These are phyloP conservation scores for Trichocomaceae sp. DNA, from an alignment of 2,329 filamentous ascomycete genomes.

Conservation along the genomic window DNA sequence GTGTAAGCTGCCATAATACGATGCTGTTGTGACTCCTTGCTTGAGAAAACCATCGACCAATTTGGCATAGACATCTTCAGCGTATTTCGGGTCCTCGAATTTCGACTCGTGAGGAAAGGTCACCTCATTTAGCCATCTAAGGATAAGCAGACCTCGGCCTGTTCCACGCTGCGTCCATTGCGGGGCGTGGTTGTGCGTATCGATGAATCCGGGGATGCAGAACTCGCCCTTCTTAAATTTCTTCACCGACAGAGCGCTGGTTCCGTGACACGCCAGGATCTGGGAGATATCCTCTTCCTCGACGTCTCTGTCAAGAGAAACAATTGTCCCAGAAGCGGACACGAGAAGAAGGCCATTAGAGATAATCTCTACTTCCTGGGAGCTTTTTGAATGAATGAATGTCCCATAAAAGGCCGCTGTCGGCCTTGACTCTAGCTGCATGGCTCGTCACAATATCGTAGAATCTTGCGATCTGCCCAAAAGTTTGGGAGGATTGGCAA, in stretches of 20 bases:
- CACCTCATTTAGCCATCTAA: constrained; percentile 53
- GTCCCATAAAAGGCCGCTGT: constrained; percentile 25
- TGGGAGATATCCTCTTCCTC: constrained; percentile 16
- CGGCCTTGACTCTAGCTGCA: not conserved
- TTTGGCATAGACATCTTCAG: constrained; percentile 41
- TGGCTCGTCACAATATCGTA: not conserved
- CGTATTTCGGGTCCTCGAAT: constrained; percentile 48
- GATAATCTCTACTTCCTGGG: constrained; percentile 23
- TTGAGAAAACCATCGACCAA: constrained; percentile 50
- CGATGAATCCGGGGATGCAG: constrained; percentile 40
- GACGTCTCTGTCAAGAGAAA: constrained; percentile 20
- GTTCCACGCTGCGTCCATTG: constrained; percentile 44
- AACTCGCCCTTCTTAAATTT: constrained; percentile 23
- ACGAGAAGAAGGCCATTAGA: constrained; percentile 26
- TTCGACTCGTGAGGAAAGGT: constrained; percentile 56
- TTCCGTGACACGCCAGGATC: constrained; percentile 20
- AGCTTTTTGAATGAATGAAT: constrained; percentile 23
- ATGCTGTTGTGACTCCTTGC: constrained; percentile 56
- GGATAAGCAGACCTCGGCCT: constrained; percentile 30
- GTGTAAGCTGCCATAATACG: constrained; percentile 55
- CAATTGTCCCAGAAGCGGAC: constrained; percentile 24
- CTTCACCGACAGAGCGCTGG: constrained; percentile 21
- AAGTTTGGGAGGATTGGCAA: too few relatives aligned
- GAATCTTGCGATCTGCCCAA: not conserved
- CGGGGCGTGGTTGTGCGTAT: constrained; percentile 63